Percentiles rank a stretch among this genome's conserved stretches.
Evolutionary conservation across 768 basidiomycete species (phyloP).

Genomic region (Panus rudis): DNA sequence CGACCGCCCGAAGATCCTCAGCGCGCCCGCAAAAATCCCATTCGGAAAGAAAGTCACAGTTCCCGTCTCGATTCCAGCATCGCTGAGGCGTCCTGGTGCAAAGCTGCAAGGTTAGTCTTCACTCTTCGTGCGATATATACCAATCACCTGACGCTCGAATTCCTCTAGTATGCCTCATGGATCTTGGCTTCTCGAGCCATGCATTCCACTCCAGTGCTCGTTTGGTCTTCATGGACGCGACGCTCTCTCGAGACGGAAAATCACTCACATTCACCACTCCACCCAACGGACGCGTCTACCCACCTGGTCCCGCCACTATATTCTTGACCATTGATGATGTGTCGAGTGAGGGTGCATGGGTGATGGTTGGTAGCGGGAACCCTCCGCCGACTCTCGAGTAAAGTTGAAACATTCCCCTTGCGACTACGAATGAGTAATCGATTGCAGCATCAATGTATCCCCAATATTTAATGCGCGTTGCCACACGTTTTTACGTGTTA

Average conservation of each 20-base stretch:
- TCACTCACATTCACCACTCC: slow-evolving; percentile 28
- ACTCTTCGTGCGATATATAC: neutral
- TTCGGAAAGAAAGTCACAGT: slow-evolving; percentile 28
- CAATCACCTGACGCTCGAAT: neutral
- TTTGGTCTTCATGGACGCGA: slow-evolving; percentile 27
- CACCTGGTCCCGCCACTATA: slow-evolving; percentile 24
- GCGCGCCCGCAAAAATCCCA: slow-evolving; percentile 23
- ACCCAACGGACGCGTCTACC: slow-evolving; percentile 29
- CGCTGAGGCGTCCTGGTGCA: neutral
- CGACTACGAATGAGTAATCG: no score
- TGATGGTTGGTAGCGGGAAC: slow-evolving; percentile 20
- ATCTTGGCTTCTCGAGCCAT: slow-evolving; percentile 29
- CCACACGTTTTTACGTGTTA: no score
- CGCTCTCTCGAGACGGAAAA: slow-evolving; percentile 21
- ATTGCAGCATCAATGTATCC: no score
- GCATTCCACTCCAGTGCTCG: slow-evolving; percentile 30
- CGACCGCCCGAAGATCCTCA: slow-evolving; percentile 19
- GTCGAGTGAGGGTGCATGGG: slow-evolving; percentile 15
- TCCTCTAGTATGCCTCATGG: slow-evolving; percentile 26
- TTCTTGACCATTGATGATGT: slow-evolving; percentile 24
- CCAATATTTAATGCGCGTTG: no score
- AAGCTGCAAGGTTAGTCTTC: neutral
- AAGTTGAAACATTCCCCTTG: no score
- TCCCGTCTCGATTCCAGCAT: slow-evolving; percentile 26
- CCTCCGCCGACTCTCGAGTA: slow-evolving; percentile 11